Evolutionary conservation across 768 basidiomycete genomes (phyloP), one percentile per base, ranked within the genome.

Genomic region (Sporobolomyces pararoseus): DNA sequence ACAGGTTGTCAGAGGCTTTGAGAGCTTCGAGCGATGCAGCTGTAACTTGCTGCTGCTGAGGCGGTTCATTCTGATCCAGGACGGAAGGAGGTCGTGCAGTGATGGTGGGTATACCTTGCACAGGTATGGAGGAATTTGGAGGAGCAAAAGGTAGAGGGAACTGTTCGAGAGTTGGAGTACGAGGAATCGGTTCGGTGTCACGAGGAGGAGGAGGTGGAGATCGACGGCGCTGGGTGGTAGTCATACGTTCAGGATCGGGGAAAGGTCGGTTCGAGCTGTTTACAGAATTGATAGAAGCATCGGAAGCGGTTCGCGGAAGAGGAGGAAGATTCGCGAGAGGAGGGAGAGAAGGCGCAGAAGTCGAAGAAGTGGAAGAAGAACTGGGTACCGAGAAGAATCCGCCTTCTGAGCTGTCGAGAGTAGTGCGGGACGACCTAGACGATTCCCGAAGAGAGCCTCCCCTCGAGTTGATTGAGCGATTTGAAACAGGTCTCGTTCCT

Each of bases 1-100:
- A 91, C 46, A 98, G 84, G 1, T 86, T 84, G 74, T 94, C 92
- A 59, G 85, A 87, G 76, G 88, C 87, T 80, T 94, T 89, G 53
- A 99, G 83, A 12, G 92, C 92, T 10, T 90, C 91, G 14, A 98
- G 84, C 7, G 90, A 89, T 76, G 86, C 55, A 7, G 55, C 34
- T 23, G 60, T 68, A 7, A 49, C 59, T 21, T 66, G 65, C 5
- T 68, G 32, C 14, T 52, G 59, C 37, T 49, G 29, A n/a, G 54
- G 32, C 17, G 64, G 63, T 12, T 32, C 25, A 21, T n/a, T 61
- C 35, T 6, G 51, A 31, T 32, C 51, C 23, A 35, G 27, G 27
- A 46, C 32, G 4, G 61, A 70, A 13, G 68, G 68, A 1, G 68
- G 68, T 29, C 69, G 58, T 19, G 60, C 35, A 21, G 51, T 29